These are phyloP conservation scores for Collariella sp. DNA, from an alignment of 495 filamentous ascomycete genomes.

Conservation along the genomic window DNA sequence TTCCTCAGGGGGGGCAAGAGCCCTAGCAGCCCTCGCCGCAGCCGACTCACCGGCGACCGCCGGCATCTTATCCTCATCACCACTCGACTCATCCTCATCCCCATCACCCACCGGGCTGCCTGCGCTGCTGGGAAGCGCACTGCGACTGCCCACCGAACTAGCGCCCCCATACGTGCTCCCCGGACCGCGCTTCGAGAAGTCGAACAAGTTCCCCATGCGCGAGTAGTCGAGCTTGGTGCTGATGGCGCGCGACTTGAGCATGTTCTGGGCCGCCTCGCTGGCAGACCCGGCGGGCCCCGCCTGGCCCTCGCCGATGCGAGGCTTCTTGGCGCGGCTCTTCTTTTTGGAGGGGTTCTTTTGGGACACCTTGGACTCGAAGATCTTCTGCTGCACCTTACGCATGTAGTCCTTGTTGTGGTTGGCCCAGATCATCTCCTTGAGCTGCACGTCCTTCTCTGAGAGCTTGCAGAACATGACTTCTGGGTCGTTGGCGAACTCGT, in stretches of 20 bases:
- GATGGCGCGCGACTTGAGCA: constrained; percentile 62
- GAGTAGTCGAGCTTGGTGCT: constrained; percentile 82
- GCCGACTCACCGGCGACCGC: too few species aligned
- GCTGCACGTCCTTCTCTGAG: constrained; percentile 54
- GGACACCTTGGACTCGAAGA: constrained; percentile 55
- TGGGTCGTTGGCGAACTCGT: constrained; percentile 78
- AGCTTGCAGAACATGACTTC: constrained; percentile 75
- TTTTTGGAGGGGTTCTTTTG: constrained; percentile 45
- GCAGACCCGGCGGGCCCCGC: constrained; percentile 49
- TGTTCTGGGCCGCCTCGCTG: constrained; percentile 63
- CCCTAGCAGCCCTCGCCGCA: background rate
- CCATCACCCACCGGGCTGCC: constrained; percentile 15
- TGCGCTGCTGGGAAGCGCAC: constrained; percentile 12
- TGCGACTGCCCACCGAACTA: constrained; percentile 16
- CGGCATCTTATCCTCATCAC: background rate
- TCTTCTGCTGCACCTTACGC: constrained; percentile 69
- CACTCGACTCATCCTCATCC: background rate
- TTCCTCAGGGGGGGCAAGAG: constrained; percentile 9
- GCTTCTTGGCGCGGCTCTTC: constrained; percentile 43
- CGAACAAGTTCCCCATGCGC: constrained; percentile 48
- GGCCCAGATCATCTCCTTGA: constrained; percentile 90
- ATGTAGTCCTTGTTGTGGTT: constrained; percentile 87
- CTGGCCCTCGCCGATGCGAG: constrained; percentile 51
- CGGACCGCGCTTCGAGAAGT: constrained; percentile 31
- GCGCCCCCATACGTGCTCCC: constrained; percentile 26